Conservation (phyloP, 257 asterid species). For the Solanum tarijense region DNA sequence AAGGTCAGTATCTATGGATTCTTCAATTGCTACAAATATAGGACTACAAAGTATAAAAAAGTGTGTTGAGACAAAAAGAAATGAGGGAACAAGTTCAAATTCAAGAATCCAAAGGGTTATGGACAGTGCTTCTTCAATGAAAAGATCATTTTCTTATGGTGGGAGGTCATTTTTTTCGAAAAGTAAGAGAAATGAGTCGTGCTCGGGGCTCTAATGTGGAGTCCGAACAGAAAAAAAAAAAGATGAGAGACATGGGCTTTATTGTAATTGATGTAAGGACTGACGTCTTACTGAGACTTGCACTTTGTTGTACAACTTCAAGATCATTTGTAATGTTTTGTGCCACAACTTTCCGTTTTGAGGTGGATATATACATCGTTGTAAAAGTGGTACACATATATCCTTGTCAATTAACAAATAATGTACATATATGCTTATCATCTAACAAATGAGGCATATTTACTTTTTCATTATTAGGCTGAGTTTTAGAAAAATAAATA, state of each 20-base stretch:
- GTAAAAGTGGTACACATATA: not conserved
- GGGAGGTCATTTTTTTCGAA: not conserved
- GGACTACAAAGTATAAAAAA: not conserved
- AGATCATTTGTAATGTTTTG: not conserved
- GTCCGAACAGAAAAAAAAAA: no score
- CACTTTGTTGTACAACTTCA: not conserved
- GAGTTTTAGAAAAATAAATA: no score
- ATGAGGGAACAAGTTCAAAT: not conserved
- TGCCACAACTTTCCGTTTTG: no score
- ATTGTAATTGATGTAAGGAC: not conserved
- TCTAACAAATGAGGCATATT: no score
- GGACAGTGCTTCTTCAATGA: slow-evolving; percentile 1
- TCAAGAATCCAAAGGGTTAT: not conserved
- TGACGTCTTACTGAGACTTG: no score
- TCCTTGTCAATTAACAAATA: rapidly evolving
- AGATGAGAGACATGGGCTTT: not conserved
- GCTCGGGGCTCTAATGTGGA: no score
- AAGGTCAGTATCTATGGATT: slow-evolving; percentile 1
- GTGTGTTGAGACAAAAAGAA: not conserved
- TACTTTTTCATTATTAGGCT: not conserved
- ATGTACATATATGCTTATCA: no score
- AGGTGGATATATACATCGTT: not conserved
- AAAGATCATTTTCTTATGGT: slow-evolving; percentile 6
- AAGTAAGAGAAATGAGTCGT: not conserved
- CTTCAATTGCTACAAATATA: not conserved